Evolutionary conservation across 768 basidiomycete species (phyloP).

Genomic region (Sutorius australiensis): DNA sequence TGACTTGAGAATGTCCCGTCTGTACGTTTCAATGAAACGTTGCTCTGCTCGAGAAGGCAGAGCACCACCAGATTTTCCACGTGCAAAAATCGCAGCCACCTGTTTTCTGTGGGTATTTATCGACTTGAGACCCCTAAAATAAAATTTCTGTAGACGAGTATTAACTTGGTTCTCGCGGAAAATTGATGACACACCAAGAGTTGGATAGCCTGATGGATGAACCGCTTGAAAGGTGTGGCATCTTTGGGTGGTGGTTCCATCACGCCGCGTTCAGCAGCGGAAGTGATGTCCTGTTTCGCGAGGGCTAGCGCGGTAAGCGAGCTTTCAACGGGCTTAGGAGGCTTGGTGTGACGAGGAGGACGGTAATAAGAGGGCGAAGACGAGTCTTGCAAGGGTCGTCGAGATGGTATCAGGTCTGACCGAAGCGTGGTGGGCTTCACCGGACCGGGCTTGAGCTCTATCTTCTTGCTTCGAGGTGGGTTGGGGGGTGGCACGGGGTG

Average conservation of each 20-base stretch:
- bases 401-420: constrained; percentile 15
- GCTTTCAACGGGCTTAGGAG: constrained; percentile 17
- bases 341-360: constrained; percentile 23
- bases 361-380: constrained; percentile 25
- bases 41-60: constrained; percentile 65
- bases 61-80: constrained; percentile 56
- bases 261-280: constrained; percentile 67
- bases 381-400: constrained; percentile 22
- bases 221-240: constrained; percentile 53
- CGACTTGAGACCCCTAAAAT: constrained; percentile 70
- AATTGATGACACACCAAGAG: constrained; percentile 36
- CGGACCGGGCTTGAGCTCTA: constrained; percentile 64
- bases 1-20: constrained; percentile 69
- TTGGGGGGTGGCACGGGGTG: constrained; percentile 26
- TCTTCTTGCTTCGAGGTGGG: constrained; percentile 38
- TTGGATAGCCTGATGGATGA: constrained; percentile 46
- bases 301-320: constrained; percentile 41
- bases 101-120: constrained; percentile 60
- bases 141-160: constrained; percentile 63
- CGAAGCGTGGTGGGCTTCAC: constrained; percentile 40
- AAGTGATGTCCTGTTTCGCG: constrained; percentile 57
- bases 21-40: constrained; percentile 64
- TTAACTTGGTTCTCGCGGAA: neutral
- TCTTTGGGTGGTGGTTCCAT: constrained; percentile 60
- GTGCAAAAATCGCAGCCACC: constrained; percentile 49